Evolutionary conservation across 768 basidiomycete genomes (phyloP), one percentile per base, ranked within the genome.

Genomic region (Naganishia vaughanmartiniae): DNA sequence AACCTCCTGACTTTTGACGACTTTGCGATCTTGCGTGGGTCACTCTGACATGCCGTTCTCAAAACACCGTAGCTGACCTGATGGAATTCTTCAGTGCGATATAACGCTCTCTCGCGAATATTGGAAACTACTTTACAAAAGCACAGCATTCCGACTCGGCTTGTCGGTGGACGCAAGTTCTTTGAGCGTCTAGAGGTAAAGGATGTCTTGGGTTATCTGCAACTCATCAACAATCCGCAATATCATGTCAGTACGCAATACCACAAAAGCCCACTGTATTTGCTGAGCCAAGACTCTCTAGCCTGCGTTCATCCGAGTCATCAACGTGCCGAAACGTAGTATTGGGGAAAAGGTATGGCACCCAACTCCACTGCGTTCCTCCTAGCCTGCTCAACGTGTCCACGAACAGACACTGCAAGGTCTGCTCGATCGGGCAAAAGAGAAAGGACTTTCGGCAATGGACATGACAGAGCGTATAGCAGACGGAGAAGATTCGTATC

Each of bases 101-200:
- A 87, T 75, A 92, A 90, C 78, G 89, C 91, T 0, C 82, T 92
- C 5, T 92, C 90, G 0, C 85, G 91, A 36, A 83, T 84, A 0
- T 85, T 93, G 39, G 93, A 93, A 81, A 85, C 84, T 17, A 87
- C 89, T 0, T 80, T 95, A 28, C 90, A 91, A 76, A 88, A 86
- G 72, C 87, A 88, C 72, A 86, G 87, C n/a, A 90, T 95, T 46
- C 91, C 91, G 0, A 87, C 85, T 74, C 83, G 87, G 69, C 85
- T 93, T 58, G 84, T 93, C 1, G 89, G 87, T 26, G 91, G 91
- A 0, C 89, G 90, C 76, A 90, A 88, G 76, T 93, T 93, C 84
- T 93, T 93, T 74, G 90, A 93, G 73, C 87, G 91, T 21, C 78
- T 87, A 75, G 92, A 93, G 65, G 86, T 93, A 76, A 92, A 92